Evolutionary conservation across 2,329 filamentous ascomycete species (phyloP), one percentile per base, ranked within the genome.

Genomic region (Parasarocladium wereldwijsianum): DNA sequence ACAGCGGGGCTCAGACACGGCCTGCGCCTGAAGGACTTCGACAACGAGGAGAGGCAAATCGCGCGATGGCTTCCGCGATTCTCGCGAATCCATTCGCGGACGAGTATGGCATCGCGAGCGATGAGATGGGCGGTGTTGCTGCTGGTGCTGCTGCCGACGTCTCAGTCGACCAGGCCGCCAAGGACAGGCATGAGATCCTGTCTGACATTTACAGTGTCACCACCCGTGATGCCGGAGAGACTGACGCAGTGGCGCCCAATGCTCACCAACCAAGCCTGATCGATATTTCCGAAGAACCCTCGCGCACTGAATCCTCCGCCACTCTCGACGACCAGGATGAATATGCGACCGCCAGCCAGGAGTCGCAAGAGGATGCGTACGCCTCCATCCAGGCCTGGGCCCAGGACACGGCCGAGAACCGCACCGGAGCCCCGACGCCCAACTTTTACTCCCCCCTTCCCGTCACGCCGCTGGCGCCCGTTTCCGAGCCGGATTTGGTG

Each of bases 311-410:
- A 17, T 42, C 44, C 12, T 43, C 47, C 11, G 41, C 39, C 7
- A 49, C 50, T 2, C 45, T 58, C 3, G 61, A 63, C 29, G 28
- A 37, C 5, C 46, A 54, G 6, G 53, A 66, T 35, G 64, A 69
- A 40, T 68, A 57, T 47, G 60, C 66, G 54, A 64, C 65, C 1
- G 60, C 64, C 7, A 58, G 62, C 24, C 57, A 66, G 39, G 55
- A 62, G 3, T 52, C 60, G 32, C 49, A 47, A 13, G 45, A 55
- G 10, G 59, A 64, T 10, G 61, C 65, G 2, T 75, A 65, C 42
- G 63, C 64, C 26, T 71, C 68, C 2, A 76, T 76, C 39, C 69
- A 76, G 43, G 72, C 71, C 0, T 76, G 72, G 71, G 70, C 71
- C 2, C 62, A 71, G 39, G 53, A 60, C 34, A 14, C 27, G n/a